Conservation (phyloP, 2,329 filamentous ascomycete genomes). For the Tolypocladium pustulatum region DNA sequence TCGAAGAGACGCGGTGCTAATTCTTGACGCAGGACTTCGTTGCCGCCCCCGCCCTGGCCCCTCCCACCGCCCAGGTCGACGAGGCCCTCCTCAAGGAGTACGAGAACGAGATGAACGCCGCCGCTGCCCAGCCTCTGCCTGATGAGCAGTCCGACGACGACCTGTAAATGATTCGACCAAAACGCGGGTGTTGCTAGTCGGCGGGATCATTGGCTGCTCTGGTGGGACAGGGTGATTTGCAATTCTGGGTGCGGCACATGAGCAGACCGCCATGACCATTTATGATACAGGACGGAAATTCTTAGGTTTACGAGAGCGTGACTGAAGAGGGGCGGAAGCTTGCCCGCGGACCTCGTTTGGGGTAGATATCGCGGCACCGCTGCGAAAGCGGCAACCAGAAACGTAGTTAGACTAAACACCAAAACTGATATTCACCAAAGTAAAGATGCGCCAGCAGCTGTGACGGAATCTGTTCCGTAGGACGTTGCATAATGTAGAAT, state of each 20-base stretch:
- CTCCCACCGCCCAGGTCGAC: constrained; percentile 86
- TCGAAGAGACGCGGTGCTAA: neutral
- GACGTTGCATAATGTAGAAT: no score
- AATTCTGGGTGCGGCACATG: constrained; percentile 16
- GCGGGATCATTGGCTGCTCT: constrained; percentile 13
- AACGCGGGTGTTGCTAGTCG: constrained; percentile 5
- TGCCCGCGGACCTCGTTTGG: constrained; percentile 18
- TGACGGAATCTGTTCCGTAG: no score
- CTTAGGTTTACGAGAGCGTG: constrained; percentile 25
- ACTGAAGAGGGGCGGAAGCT: constrained; percentile 19
- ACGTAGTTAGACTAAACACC: constrained; percentile 26
- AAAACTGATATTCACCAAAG: constrained; percentile 15
- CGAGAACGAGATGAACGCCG: constrained; percentile 77
- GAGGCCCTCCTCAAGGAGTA: constrained; percentile 71
- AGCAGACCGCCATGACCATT: constrained; percentile 25
- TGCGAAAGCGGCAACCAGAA: constrained; percentile 17
- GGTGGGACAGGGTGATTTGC: constrained; percentile 9
- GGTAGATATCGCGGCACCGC: constrained; percentile 21
- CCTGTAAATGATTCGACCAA: constrained; percentile 34
- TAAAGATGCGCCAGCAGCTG: neutral
- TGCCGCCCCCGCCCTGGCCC: constrained; percentile 86
- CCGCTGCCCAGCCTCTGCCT: constrained; percentile 75
- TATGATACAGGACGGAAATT: constrained; percentile 23
- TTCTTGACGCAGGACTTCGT: constrained; percentile 71
- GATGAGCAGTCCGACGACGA: constrained; percentile 81